Percentiles rank a stretch among this genome's conserved stretches.
phyloP scores from a whole-genome alignment of 805 yeast genomes.

The Ogataea pini region DNA sequence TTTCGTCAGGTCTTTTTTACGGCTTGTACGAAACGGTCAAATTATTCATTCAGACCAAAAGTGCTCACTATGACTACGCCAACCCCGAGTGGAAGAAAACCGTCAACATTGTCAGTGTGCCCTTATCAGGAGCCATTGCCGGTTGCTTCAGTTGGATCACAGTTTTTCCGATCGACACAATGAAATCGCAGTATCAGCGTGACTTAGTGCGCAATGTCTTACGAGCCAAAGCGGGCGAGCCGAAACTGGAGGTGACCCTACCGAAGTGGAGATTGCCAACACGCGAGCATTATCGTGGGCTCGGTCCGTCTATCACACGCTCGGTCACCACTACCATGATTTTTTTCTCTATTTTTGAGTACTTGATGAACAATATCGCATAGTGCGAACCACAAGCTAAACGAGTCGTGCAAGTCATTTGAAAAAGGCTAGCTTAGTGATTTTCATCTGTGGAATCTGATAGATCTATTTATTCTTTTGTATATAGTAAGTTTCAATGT shows the following conservation, averaged over 20 bases:
- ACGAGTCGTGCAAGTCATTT: background rate
- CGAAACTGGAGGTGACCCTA: slow-evolving; percentile 38
- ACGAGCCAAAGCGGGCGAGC: slow-evolving; percentile 47
- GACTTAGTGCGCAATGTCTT: slow-evolving; percentile 72
- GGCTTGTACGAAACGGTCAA: slow-evolving; percentile 76
- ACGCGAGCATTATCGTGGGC: slow-evolving; percentile 67
- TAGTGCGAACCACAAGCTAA: slow-evolving; percentile 19
- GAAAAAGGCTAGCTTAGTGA: too few species aligned
- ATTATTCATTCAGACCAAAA: slow-evolving; percentile 39
- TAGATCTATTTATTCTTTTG: background rate
- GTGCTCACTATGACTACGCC: slow-evolving; percentile 15
- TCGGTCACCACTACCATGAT: slow-evolving; percentile 74
- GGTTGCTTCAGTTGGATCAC: slow-evolving; percentile 75
- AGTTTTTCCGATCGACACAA: slow-evolving; percentile 80
- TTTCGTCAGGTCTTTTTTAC: slow-evolving; percentile 74
- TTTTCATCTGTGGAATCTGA: too few species aligned
- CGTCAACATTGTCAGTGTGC: slow-evolving; percentile 46
- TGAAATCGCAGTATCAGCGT: slow-evolving; percentile 72
- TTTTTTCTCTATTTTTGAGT: slow-evolving; percentile 73
- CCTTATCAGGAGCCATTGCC: slow-evolving; percentile 75
- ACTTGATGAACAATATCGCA: slow-evolving; percentile 56
- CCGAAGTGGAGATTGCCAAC: slow-evolving; percentile 42
- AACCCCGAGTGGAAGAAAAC: slow-evolving; percentile 23
- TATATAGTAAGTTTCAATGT: background rate
- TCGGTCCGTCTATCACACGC: slow-evolving; percentile 72